Conservation (phyloP, 2,329 filamentous ascomycete genomes). For the Xenoacremonium recifei region DNA sequence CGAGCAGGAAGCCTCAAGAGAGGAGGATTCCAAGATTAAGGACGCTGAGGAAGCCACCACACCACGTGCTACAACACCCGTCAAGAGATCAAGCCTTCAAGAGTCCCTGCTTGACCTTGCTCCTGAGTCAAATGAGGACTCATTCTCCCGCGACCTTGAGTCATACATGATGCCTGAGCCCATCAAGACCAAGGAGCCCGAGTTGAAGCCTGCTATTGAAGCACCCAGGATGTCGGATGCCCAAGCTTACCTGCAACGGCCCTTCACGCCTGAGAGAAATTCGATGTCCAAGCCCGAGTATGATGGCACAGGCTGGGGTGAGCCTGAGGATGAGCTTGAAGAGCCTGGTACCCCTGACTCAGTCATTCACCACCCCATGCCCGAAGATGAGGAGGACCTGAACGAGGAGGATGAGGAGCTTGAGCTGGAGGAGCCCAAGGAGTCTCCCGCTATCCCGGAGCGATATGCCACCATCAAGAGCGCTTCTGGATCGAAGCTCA, state of each 20-base stretch:
- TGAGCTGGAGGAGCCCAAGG: constrained; percentile 44
- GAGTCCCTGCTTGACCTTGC: constrained; percentile 38
- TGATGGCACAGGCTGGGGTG: constrained; percentile 61
- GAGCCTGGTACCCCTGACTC: constrained; percentile 80
- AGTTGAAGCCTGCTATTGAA: constrained; percentile 12
- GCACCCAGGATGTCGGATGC: constrained; percentile 35
- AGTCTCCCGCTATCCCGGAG: constrained; percentile 72
- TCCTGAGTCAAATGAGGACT: constrained; percentile 31
- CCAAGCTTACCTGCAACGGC: constrained; percentile 38
- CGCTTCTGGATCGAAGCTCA: constrained; percentile 81
- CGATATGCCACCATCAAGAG: constrained; percentile 84
- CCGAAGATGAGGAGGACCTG: constrained; percentile 35
- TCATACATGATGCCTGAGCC: constrained; percentile 47
- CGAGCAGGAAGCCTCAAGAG: constrained; percentile 22
- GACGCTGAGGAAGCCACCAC: constrained; percentile 46
- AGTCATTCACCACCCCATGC: constrained; percentile 76
- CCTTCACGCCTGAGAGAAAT: constrained; percentile 49
- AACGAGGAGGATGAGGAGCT: constrained; percentile 33
- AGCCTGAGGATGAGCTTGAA: constrained; percentile 49
- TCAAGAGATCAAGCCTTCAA: constrained; percentile 17
- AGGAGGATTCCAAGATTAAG: constrained; percentile 18
- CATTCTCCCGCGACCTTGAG: constrained; percentile 44
- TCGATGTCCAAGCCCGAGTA: constrained; percentile 60
- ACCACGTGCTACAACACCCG: constrained; percentile 42
- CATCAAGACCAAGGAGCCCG: constrained; percentile 25